Percentiles rank a stretch among this genome's conserved stretches.
Conservation (phyloP, 805 yeast species). For the Candida ovalis region DNA sequence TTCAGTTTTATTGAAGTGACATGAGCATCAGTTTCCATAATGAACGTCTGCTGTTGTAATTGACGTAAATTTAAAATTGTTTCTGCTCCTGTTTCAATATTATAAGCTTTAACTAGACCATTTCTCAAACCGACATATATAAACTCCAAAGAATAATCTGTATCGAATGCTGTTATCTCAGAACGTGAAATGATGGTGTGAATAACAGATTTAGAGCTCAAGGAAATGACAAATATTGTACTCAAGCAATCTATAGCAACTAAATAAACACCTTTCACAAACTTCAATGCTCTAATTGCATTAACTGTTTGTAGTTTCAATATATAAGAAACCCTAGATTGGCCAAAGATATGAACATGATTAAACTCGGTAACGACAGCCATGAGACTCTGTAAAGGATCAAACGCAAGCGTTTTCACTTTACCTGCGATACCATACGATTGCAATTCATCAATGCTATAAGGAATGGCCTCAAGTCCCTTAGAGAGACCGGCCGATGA, state of each 20-base stretch:
- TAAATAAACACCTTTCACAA: conserved; percentile 79
- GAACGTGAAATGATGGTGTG: conserved; percentile 61
- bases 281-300: conserved; percentile 52
- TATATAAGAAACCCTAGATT: conserved; percentile 69
- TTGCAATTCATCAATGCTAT: conserved; percentile 30
- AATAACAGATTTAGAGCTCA: conserved; percentile 58
- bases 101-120: conserved; percentile 70
- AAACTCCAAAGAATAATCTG: conserved; percentile 91
- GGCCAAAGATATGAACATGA: conserved; percentile 78
- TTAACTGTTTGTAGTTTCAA: conserved; percentile 49
- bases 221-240: conserved; percentile 63
- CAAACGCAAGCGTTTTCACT: conserved; percentile 67
- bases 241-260: conserved; percentile 65
- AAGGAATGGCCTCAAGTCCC: conserved; percentile 29
- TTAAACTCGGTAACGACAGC: conserved; percentile 76
- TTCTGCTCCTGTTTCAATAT: conserved; percentile 70
- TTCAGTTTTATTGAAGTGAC: conserved; percentile 71
- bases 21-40: conserved; percentile 47
- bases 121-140: conserved; percentile 72
- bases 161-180: conserved; percentile 60
- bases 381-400: conserved; percentile 81
- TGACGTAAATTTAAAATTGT: conserved; percentile 68
- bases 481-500: conserved; percentile 24
- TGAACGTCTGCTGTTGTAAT: conserved; percentile 60
- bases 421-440: conserved; percentile 61